Evolutionary conservation across 352 stramenopile species (phyloP), one percentile per base, ranked within the genome.

Genomic region (Thalassiosira mediterranea): DNA sequence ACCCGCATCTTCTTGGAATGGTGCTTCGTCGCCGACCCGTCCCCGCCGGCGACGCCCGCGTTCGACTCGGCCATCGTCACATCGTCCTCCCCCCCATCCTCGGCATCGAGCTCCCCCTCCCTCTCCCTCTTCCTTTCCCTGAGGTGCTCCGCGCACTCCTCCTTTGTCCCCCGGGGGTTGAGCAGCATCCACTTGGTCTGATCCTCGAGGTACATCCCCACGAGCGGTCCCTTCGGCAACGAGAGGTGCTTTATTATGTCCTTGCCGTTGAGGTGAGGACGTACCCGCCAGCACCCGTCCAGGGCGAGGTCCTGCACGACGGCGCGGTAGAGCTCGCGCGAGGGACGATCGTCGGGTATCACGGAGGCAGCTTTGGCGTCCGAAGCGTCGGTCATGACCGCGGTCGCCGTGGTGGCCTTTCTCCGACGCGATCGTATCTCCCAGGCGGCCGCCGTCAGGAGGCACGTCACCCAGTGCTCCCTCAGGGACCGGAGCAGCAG

Each of bases 141-240:
- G 17, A 92, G 63, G 65, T 90, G 72, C 5, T 21, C 26, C 47
- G 76, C 46, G 34, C 78, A 87, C 17, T 90, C 76, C 17, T 90
- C 75, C 38, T 66, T 78, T 3, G 84, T 84, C 40, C 84, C 87
- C 10, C 70, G 59, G 13, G 87, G 87, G 69, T 92, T 81, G 11
- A 83, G 51, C 1, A 92, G 63, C 72, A 88, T 91, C 87, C 87
- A 92, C 54, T 61, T 56, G 2, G 78, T 63, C 72, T 92, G 84
- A 81, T 91, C 82, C 54, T 89, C 68, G 19, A 87, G 71, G 49
- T 87, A 92, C 17, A 77, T 17, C 21, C 79, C 78, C 42, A 92
- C 75, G 4, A 64, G 13, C 0, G 87, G 87, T 10, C 87, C 87
- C 37, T 72, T 79, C 0, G 74, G 61, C 23, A 92, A 32, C 26